These are phyloP conservation scores for Phytophthora hybrid DNA, from an alignment of 352 stramenopile genomes.

Conservation along the genomic window DNA sequence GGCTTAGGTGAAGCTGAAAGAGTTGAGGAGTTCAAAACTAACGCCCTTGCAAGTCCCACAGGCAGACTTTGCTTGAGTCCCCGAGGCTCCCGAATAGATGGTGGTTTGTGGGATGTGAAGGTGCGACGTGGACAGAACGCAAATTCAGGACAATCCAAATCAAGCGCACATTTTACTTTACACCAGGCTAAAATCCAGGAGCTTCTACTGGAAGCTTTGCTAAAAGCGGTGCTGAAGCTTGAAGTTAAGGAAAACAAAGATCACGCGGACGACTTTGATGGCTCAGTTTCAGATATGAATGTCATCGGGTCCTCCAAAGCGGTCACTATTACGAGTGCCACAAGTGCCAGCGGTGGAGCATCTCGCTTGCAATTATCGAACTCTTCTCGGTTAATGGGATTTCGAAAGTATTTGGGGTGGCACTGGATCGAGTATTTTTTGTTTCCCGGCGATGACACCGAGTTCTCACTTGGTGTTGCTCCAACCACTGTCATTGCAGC, in stretches of 20 bases:
- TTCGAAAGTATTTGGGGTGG: constrained; percentile 66
- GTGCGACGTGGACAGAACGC: constrained; percentile 8
- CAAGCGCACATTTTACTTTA: constrained; percentile 17
- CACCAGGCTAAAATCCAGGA: constrained; percentile 65
- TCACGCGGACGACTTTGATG: constrained; percentile 39
- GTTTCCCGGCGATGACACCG: constrained; percentile 44
- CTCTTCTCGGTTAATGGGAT: constrained; percentile 55
- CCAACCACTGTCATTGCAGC: constrained; percentile 64
- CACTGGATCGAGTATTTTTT: constrained; percentile 78
- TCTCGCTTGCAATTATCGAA: constrained; percentile 60
- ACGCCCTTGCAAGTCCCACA: constrained; percentile 37
- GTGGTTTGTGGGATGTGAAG: constrained; percentile 12
- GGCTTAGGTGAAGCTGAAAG: constrained; percentile 1
- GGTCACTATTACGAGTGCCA: constrained; percentile 11
- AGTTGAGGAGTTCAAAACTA: constrained; percentile 10
- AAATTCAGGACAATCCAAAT: constrained; percentile 2
- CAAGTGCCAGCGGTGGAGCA: constrained; percentile 13
- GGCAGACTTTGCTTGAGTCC: constrained; percentile 57
- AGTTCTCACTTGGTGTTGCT: constrained; percentile 44
- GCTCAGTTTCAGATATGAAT: constrained; percentile 5
- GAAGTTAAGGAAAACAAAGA: constrained; percentile 77
- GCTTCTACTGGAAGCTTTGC: constrained; percentile 66
- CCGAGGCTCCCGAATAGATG: constrained; percentile 34
- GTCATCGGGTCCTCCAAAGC: constrained; percentile 2
- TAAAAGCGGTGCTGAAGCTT: constrained; percentile 77